These are phyloP conservation scores for Vicia faba DNA, from an alignment of 306 rosid genomes.

Conservation along the genomic window DNA sequence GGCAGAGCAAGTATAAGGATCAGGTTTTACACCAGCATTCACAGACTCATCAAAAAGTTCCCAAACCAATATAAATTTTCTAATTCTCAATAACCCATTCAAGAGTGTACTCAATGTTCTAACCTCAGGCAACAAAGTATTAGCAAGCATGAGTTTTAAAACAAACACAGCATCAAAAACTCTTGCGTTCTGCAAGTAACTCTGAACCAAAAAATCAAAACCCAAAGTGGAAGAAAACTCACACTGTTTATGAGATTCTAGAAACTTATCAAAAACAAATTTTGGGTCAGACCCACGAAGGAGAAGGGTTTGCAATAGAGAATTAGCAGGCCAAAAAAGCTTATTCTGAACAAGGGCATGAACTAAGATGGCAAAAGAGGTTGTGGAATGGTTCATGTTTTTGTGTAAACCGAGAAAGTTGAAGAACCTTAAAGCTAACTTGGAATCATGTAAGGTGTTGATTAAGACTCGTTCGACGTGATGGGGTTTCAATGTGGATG, in stretches of 20 bases:
- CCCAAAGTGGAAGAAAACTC: slow-evolving; percentile 60
- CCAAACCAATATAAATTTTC: slow-evolving; percentile 61
- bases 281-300: slow-evolving; percentile 62
- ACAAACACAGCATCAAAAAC: slow-evolving; percentile 57
- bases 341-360: slow-evolving; percentile 61
- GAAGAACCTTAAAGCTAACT: slow-evolving; percentile 85
- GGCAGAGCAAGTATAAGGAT: slow-evolving; percentile 66
- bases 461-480: slow-evolving; percentile 73
- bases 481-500: slow-evolving; percentile 53
- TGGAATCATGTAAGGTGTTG: slow-evolving; percentile 58
- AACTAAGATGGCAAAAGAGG: slow-evolving; percentile 76
- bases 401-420: slow-evolving; percentile 82
- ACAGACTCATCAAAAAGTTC: slow-evolving; percentile 67
- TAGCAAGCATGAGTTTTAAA: slow-evolving; percentile 60
- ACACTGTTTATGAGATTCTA: slow-evolving; percentile 43
- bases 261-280: slow-evolving; percentile 51
- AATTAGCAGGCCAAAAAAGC: slow-evolving; percentile 79
- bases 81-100: slow-evolving; percentile 64
- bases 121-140: slow-evolving; percentile 65
- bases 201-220: slow-evolving; percentile 77
- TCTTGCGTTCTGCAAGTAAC: slow-evolving; percentile 57
- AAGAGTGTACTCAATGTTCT: slow-evolving; percentile 81
- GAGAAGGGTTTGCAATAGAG: slow-evolving; percentile 75
- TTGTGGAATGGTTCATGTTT: slow-evolving; percentile 67
- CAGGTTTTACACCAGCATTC: slow-evolving; percentile 64